phyloP scores from a whole-genome alignment of 2,329 filamentous ascomycete species.

The Diaporthe citrichinensis region DNA sequence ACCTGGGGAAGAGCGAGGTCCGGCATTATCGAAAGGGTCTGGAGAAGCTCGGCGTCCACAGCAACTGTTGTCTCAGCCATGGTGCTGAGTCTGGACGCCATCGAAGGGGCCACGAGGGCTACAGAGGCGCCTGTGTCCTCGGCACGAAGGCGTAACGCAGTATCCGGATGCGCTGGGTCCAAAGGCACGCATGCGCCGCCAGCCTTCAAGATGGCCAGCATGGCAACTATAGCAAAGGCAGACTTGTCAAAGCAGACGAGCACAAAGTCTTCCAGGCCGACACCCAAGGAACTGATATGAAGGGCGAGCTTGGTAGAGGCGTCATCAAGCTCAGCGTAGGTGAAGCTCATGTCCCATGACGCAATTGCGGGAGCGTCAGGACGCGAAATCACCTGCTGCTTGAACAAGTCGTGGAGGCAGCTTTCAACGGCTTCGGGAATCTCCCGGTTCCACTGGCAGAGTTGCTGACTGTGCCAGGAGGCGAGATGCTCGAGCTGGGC shows the following conservation, averaged over 20 bases:
- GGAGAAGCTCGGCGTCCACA: constrained; percentile 1
- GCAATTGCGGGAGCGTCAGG: constrained; percentile 16
- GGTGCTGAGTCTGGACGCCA: not conserved
- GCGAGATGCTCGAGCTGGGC: not conserved
- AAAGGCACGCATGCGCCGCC: constrained; percentile 46
- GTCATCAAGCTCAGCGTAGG: constrained; percentile 36
- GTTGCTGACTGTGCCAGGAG: not conserved
- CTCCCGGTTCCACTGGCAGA: not conserved
- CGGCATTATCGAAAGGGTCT: not conserved
- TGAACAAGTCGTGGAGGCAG: constrained; percentile 1
- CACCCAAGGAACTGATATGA: constrained; percentile 35
- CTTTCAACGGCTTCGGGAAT: not conserved
- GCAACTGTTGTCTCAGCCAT: not conserved
- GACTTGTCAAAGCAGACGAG: constrained; percentile 44
- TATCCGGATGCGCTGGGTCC: constrained; percentile 40
- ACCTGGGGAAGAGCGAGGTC: not conserved
- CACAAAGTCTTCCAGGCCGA: constrained; percentile 39
- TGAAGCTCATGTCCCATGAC: constrained; percentile 41
- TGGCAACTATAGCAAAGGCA: constrained; percentile 37
- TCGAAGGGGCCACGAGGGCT: not conserved
- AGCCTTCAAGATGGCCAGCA: constrained; percentile 44
- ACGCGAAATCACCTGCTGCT: not conserved
- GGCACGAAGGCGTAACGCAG: constrained; percentile 35
- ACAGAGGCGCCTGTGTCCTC: constrained; percentile 28
- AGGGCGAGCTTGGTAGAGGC: constrained; percentile 30